Evolutionary conservation across 2,329 filamentous ascomycete genomes (phyloP).

Genomic region (Colletotrichum endophyticum): DNA sequence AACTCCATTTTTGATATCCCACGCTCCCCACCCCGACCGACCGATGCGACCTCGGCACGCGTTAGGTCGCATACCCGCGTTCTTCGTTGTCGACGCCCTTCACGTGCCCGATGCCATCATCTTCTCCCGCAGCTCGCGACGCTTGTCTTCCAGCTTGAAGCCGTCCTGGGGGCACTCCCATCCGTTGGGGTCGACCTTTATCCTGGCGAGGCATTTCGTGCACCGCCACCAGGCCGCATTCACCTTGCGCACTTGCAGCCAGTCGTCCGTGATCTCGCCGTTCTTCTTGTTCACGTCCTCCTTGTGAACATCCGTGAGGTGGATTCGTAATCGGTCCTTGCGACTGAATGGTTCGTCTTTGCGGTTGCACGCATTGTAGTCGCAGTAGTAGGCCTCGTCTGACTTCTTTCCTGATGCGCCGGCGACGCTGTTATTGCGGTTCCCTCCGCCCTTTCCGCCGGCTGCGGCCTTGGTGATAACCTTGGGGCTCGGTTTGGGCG

Average conservation of each 20-base stretch:
- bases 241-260: slow-evolving; percentile 43
- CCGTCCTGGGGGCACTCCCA: slow-evolving; percentile 45
- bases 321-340: slow-evolving; percentile 62
- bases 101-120: neutral
- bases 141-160: slow-evolving; percentile 20
- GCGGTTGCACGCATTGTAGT: slow-evolving; percentile 55
- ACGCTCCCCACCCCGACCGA: neutral
- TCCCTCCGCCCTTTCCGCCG: neutral
- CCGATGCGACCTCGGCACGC: neutral
- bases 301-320: slow-evolving; percentile 58
- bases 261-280: slow-evolving; percentile 39
- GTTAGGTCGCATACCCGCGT: neutral
- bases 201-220: slow-evolving; percentile 53
- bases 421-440: slow-evolving; percentile 6
- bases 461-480: slow-evolving; percentile 8
- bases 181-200: slow-evolving; percentile 41
- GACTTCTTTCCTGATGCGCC: slow-evolving; percentile 35
- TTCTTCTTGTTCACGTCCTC: slow-evolving; percentile 56
- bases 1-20: slow-evolving; percentile 7
- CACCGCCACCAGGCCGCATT: slow-evolving; percentile 59
- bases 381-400: slow-evolving; percentile 48
- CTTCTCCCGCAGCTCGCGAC: slow-evolving; percentile 23
- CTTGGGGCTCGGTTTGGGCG: slow-evolving; percentile 14
- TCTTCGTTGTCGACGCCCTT: neutral
- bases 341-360: slow-evolving; percentile 52